Evolutionary conservation across 2,329 filamentous ascomycete genomes (phyloP), one percentile per base, ranked within the genome.

Genomic region (Thermoascus crustaceus): DNA sequence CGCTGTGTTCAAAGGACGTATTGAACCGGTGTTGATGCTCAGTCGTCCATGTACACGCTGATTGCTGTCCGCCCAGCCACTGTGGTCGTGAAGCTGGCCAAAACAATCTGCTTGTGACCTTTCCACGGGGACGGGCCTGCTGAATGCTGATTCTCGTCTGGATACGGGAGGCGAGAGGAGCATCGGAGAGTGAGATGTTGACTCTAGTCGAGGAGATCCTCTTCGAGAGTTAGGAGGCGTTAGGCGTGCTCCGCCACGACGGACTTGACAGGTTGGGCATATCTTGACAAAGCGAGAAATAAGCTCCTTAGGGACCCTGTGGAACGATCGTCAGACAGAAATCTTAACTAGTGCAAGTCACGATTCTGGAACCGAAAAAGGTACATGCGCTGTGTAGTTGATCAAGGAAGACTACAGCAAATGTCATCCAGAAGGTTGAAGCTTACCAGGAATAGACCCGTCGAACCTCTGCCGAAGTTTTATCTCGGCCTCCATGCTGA

Each of bases 261-360:
- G 64, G 13, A 68, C 61, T 45, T 66, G 66, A 40, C 67, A 70
- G 11, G 66, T 69, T 31, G 67, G 67, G 32, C 67, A 70, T 33
- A 68, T 64, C 44, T 69, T 69, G 35, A 71, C 67, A 40, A 70
- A 71, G 25, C 67, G 65, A 20, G 67, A 69, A 43, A 71, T 71
- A 22, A 71, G 52, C 43, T 71, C 67, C 46, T 71, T 71, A 3
- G 67, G 67, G 4, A 70, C 67, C 67, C 67, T 71, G 38, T 27
- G 21, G 13, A 24, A 33, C 27, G n/a, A 23, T 29, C 10, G 35
- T 45, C 3, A 44, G 24, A 29, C 10, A 33, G 7, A 34, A 27
- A 31, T 7, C n/a, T n/a, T n/a, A n/a, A n/a, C n/a, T n/a, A n/a
- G n/a, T n/a, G n/a, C n/a, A n/a, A n/a, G n/a, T n/a, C n/a, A n/a